phyloP scores from a whole-genome alignment of 78 protist species.

The Trichosphaerium sp. region DNA sequence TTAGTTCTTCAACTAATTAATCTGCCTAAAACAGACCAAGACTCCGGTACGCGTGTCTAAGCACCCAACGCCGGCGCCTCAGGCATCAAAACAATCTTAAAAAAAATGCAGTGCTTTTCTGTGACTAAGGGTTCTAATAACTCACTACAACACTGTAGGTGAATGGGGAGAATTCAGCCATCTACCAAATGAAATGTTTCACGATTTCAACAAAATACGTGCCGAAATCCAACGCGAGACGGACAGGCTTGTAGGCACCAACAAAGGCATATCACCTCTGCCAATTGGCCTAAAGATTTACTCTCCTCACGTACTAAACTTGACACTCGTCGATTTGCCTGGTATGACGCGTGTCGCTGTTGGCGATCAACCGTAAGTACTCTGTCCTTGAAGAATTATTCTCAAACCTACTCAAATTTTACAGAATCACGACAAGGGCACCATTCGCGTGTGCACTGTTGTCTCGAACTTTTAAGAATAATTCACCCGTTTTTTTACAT shows the following conservation, averaged over 20 bases:
- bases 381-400: background rate
- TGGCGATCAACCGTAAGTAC: too few species aligned
- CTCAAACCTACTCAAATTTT: too few species aligned
- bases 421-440: background rate
- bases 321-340: conserved; percentile 95
- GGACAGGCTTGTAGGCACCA: conserved; percentile 53
- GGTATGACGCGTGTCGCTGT: conserved; percentile 86
- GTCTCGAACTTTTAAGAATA: too few species aligned
- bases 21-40: background rate
- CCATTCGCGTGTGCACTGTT: background rate
- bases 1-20: conserved; percentile 69
- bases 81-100: background rate
- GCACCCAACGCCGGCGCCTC: background rate
- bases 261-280: conserved; percentile 50
- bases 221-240: conserved; percentile 63
- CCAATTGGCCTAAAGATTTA: conserved; percentile 77
- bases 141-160: background rate
- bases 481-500: background rate
- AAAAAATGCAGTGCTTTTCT: background rate
- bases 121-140: background rate
- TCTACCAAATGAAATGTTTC: conserved; percentile 36
- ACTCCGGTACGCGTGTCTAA: background rate
- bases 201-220: conserved; percentile 57
- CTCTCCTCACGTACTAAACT: conserved; percentile 83
- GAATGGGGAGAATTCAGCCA: conserved; percentile 83